Evolutionary conservation across 2,329 filamentous ascomycete species (phyloP).

Genomic region (Plectosphaerella sp.): DNA sequence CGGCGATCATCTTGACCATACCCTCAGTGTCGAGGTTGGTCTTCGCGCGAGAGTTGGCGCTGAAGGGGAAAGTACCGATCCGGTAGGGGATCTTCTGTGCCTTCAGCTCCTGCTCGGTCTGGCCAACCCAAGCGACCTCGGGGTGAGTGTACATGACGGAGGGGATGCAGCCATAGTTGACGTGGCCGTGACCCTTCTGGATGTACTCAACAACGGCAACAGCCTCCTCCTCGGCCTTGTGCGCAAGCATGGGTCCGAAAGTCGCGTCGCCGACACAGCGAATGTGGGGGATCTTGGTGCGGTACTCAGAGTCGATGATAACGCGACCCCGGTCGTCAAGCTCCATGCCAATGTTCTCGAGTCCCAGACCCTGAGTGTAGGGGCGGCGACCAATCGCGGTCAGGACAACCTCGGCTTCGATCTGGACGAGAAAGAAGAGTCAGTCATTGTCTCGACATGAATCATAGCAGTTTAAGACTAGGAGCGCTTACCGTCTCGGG

Average conservation of each 20-base stretch:
- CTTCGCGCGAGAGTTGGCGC: conserved; percentile 97
- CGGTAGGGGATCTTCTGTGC: conserved; percentile 86
- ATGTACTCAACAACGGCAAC: conserved; percentile 96
- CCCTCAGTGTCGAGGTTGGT: conserved; percentile 96
- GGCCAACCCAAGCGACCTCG: conserved; percentile 97
- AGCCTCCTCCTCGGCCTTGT: conserved; percentile 98
- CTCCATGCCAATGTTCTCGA: conserved; percentile 92
- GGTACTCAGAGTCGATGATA: conserved; percentile 97
- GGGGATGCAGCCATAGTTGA: conserved; percentile 97
- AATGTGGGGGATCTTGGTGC: conserved; percentile 95
- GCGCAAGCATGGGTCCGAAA: conserved; percentile 97
- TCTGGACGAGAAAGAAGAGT: conserved; percentile 37
- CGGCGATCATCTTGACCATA: conserved; percentile 93
- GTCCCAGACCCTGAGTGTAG: conserved; percentile 84
- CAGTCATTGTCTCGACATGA: conserved; percentile 3
- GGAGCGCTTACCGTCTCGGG: conserved; percentile 67
- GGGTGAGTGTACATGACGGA: conserved; percentile 99
- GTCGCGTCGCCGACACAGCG: conserved; percentile 94
- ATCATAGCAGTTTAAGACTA: background rate
- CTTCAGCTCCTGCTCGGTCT: conserved; percentile 96
- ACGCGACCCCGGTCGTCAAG: conserved; percentile 90
- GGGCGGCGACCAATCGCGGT: conserved; percentile 95
- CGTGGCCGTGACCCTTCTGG: conserved; percentile 95
- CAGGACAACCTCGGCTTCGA: conserved; percentile 92
- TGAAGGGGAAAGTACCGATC: conserved; percentile 92